phyloP scores from a whole-genome alignment of 495 filamentous ascomycete genomes.

The Pyrenula massariospora region DNA sequence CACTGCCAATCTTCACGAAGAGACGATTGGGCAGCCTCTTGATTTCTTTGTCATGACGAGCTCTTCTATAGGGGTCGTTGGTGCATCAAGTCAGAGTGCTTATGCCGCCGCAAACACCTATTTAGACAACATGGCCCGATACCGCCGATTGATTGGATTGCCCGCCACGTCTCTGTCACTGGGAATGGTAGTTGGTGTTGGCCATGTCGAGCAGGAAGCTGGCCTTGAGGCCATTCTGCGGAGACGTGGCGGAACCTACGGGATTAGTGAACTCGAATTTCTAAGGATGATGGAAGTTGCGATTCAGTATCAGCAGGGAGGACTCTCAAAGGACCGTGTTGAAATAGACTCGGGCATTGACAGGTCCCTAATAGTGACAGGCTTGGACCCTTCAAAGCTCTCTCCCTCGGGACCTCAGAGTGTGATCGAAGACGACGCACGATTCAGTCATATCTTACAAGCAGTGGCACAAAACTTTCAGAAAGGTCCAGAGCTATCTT shows the following conservation, averaged over 20 bases:
- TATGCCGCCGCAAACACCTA: constrained; percentile 20
- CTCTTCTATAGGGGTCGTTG: constrained; percentile 14
- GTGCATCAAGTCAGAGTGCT: constrained; percentile 19
- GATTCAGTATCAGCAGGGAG: no score
- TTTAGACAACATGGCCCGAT: constrained; percentile 19
- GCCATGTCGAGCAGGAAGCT: constrained; percentile 20
- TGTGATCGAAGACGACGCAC: no score
- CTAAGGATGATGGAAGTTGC: no score
- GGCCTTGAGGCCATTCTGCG: constrained; percentile 18
- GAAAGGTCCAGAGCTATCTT: no score
- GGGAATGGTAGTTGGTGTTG: constrained; percentile 23
- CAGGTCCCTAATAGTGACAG: no score
- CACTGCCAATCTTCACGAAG: constrained; percentile 15
- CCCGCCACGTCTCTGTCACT: constrained; percentile 15
- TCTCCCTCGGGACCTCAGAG: no score
- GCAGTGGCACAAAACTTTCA: no score
- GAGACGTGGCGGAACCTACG: constrained; percentile 27
- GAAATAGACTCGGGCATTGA: no score
- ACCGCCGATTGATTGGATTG: constrained; percentile 12
- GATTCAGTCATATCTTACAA: no score
- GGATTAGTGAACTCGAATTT: constrained; percentile 23
- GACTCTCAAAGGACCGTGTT: no score
- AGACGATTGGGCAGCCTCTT: constrained; percentile 3
- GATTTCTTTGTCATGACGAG: constrained; percentile 25
- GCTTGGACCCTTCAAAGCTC: no score